phyloP scores from a whole-genome alignment of 371 early-diverging fungal genomes.

The Cokeromyces recurvatus region DNA sequence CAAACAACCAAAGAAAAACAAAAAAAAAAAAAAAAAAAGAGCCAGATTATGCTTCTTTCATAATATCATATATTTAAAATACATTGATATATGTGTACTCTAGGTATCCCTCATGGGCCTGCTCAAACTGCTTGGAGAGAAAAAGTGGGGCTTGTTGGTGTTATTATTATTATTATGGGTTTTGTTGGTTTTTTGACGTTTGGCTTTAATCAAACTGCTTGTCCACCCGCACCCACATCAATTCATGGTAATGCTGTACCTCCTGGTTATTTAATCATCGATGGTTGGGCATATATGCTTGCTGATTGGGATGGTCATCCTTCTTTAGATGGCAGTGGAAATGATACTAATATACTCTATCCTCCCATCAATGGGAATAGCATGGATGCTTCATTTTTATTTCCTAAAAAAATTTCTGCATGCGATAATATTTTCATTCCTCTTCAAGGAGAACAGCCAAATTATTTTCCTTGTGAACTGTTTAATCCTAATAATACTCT shows the following conservation, averaged over 20 bases:
- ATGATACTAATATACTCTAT: constrained; percentile 47
- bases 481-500: constrained; percentile 43
- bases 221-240: constrained; percentile 30
- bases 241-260: constrained; percentile 29
- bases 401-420: constrained; percentile 53
- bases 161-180: constrained; percentile 50
- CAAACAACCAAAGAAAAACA: neutral
- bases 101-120: constrained; percentile 41
- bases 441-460: constrained; percentile 32
- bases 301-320: constrained; percentile 50
- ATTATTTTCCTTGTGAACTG: constrained; percentile 70
- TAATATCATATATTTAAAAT: neutral
- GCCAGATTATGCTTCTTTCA: neutral
- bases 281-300: constrained; percentile 53
- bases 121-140: constrained; percentile 82
- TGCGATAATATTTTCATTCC: constrained; percentile 58
- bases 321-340: constrained; percentile 20
- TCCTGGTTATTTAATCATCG: constrained; percentile 40
- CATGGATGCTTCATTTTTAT: constrained; percentile 52
- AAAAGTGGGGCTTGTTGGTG: constrained; percentile 71
- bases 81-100: too few species aligned
- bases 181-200: constrained; percentile 56
- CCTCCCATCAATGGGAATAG: constrained; percentile 59
- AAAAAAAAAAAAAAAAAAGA: neutral
- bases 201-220: constrained; percentile 53